Conservation (phyloP, 495 filamentous ascomycete genomes). For the Hypomontagnella submonticulosa region DNA sequence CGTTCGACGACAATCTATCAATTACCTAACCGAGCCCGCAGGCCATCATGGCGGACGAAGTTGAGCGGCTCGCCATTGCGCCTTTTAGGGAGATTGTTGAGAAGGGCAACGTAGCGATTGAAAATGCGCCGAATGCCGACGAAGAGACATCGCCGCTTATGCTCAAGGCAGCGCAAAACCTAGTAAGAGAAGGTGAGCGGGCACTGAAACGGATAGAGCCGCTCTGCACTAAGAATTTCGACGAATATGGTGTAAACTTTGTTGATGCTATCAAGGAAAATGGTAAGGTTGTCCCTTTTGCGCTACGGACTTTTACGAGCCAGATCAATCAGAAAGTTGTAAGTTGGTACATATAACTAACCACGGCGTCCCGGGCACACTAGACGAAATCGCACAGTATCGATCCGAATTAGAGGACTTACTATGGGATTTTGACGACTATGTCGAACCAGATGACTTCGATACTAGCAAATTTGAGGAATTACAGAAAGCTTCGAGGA, state of each 20-base stretch:
- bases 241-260: conserved; percentile 54
- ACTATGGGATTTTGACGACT: conserved; percentile 58
- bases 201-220: conserved; percentile 58
- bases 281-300: conserved; percentile 43
- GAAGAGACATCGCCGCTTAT: conserved; percentile 48
- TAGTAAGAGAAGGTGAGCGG: conserved; percentile 54
- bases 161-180: conserved; percentile 54
- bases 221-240: conserved; percentile 51
- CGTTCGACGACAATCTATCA: conserved; percentile 24
- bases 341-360: too few species aligned
- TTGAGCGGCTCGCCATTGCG: conserved; percentile 52
- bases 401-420: conserved; percentile 53
- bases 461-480: conserved; percentile 51
- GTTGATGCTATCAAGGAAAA: conserved; percentile 57
- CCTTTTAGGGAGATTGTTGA: conserved; percentile 56
- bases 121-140: conserved; percentile 51
- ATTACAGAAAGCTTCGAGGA: conserved; percentile 52
- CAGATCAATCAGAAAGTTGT: conserved; percentile 8
- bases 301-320: not conserved
- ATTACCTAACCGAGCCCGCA: conserved; percentile 8
- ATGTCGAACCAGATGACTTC: conserved; percentile 53
- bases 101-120: conserved; percentile 51
- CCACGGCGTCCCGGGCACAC: conserved; percentile 2
- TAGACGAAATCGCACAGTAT: conserved; percentile 56
- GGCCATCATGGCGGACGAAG: conserved; percentile 50